Base-by-base conservation (phyloP, 208 protist species). In the Phytomonas sp. region DNA sequence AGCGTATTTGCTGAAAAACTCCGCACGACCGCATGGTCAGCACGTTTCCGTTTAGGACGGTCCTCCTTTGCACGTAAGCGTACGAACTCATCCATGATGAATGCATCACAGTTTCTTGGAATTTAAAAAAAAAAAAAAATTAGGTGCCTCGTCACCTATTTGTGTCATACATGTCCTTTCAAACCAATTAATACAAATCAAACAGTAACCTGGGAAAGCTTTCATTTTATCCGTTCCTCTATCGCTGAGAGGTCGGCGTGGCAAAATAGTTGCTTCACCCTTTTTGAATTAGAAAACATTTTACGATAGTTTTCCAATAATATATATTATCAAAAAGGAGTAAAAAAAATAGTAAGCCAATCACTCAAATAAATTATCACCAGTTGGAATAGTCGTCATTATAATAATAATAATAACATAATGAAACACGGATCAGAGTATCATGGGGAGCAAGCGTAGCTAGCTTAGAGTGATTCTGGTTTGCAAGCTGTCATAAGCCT, bases 31-130 rank as follows among this genome's bases (percentile, higher is more conserved):
- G 29, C 49, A 42, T 8, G 64, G 72, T 12, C 74, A 68, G 19
- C 68, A 68, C 60, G 73, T 63, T 68, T 68, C 60, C 56, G 66
- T 67, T 32, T 72, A 63, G 78, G 67, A 67, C 29, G 31, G 40
- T 23, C 40, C 45, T 61, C 40, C 19, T 49, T 49, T 19, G 19
- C 40, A 49, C 40, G 40, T 19, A 2, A 12, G 12, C 40, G 40
- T 12, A 49, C 40, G 6, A 49, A 23, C 3, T 49, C 40, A 19
- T 49, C 40, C 40, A 49, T 49, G 40, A 4, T 49, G 40, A 49
- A 16, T 49, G 3, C 40, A 19, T 19, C 12, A 49, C 40, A 49
- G 19, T 16, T 49, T 49, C 14, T 4, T 49, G 19, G 40, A 49
- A 49, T 23, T 23, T 49, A 12, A 12, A 19, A 16, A 12, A 4